A percentile compares a stretch with the other conserved stretches of the same genome.
phyloP scores from a whole-genome alignment of 2,329 filamentous ascomycete species.

The Albophoma yamanashiensis region DNA sequence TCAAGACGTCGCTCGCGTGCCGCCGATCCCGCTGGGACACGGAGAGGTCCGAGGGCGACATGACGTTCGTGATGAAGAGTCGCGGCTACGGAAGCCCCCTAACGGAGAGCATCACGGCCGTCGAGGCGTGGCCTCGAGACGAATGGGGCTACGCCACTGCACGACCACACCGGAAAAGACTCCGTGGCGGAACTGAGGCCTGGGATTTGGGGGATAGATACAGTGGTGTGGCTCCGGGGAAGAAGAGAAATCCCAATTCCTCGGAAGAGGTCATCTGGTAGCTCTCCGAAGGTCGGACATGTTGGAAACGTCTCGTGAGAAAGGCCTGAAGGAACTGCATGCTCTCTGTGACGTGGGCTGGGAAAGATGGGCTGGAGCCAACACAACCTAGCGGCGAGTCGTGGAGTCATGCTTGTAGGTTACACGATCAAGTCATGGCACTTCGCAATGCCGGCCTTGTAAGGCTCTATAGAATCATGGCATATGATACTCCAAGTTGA shows the following conservation, averaged over 20 bases:
- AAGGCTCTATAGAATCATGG: background rate
- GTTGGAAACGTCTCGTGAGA: background rate
- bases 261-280: background rate
- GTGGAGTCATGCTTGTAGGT: background rate
- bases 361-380: background rate
- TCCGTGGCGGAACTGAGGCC: background rate
- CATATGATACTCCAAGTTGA: no score
- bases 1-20: background rate
- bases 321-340: background rate
- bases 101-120: conserved; percentile 4
- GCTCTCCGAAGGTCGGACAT: background rate
- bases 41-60: background rate
- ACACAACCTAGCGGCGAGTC: no score
- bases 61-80: conserved; percentile 8
- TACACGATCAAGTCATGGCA: background rate
- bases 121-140: conserved; percentile 8
- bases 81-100: conserved; percentile 12
- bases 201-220: background rate
- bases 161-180: background rate
- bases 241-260: background rate
- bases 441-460: background rate
- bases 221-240: background rate
- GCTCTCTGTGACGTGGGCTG: background rate
- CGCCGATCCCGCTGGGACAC: conserved; percentile 1
- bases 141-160: conserved; percentile 5